Evolutionary conservation across 345 rosid species (phyloP).

Genomic region (Reutealis trisperma): DNA sequence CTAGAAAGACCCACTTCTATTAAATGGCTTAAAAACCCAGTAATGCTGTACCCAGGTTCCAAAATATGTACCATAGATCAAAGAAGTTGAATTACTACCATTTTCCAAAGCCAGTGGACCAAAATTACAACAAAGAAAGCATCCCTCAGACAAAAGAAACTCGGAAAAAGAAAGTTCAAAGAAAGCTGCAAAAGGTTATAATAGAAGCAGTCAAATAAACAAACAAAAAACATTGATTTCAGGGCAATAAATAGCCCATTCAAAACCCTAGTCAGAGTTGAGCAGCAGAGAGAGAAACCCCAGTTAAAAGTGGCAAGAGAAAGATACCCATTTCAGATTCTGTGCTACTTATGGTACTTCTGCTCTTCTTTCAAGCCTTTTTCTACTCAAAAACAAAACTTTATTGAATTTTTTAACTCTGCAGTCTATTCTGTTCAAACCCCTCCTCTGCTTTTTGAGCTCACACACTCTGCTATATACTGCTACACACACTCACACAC

Average conservation of each 20-base stretch:
- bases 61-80: slow-evolving; percentile 30
- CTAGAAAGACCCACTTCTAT: slow-evolving; percentile 20
- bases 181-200: slow-evolving; percentile 31
- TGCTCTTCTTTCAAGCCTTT: slow-evolving; percentile 40
- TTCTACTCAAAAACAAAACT: slow-evolving; percentile 34
- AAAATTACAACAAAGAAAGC: slow-evolving; percentile 27
- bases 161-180: slow-evolving; percentile 32
- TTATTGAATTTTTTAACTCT: slow-evolving; percentile 40
- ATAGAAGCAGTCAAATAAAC: slow-evolving; percentile 60
- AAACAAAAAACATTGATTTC: slow-evolving; percentile 56
- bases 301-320: slow-evolving; percentile 54
- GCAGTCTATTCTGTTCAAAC: slow-evolving; percentile 26
- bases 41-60: slow-evolving; percentile 16
- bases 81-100: slow-evolving; percentile 25
- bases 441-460: slow-evolving; percentile 28
- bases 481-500: slow-evolving; percentile 28
- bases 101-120: slow-evolving; percentile 38
- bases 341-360: slow-evolving; percentile 58
- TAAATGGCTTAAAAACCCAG: slow-evolving; percentile 25
- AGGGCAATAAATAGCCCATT: slow-evolving; percentile 52
- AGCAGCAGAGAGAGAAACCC: slow-evolving; percentile 35
- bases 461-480: slow-evolving; percentile 11
- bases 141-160: slow-evolving; percentile 31
- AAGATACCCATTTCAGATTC: slow-evolving; percentile 85
- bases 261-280: slow-evolving; percentile 73